phyloP scores from a whole-genome alignment of 257 asterid species.

The Hygrophila difformis region DNA sequence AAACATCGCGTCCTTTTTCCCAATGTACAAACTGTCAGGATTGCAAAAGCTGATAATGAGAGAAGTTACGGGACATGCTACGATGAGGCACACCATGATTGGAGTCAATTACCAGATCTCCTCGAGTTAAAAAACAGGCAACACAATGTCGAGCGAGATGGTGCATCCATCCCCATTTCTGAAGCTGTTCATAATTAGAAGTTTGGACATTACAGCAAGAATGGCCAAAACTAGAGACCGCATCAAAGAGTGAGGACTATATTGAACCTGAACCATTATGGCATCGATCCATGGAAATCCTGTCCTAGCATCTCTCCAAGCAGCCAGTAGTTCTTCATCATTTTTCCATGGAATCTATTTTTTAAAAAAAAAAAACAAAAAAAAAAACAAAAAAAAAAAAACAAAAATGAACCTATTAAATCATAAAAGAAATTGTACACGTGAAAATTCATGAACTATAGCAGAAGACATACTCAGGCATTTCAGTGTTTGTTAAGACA shows the following conservation, averaged over 20 bases:
- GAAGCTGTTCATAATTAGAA: constrained; percentile 38
- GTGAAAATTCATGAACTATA: constrained; percentile 3
- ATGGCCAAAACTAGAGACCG: constrained; percentile 2
- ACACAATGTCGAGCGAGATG: constrained; percentile 97
- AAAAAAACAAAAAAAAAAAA: no score
- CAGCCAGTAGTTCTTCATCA: constrained; percentile 57
- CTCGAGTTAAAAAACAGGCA: constrained; percentile 94
- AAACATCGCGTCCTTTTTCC: constrained; percentile 96
- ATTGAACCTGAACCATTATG: constrained; percentile 84
- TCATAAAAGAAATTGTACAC: neutral
- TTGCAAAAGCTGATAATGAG: constrained; percentile 12
- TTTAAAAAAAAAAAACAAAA: no score
- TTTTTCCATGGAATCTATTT: constrained; percentile 92
- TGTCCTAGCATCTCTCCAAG: constrained; percentile 94
- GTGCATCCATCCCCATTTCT: constrained; percentile 98
- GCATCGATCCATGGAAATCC: constrained; percentile 99
- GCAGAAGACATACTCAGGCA: neutral
- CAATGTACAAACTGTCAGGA: constrained; percentile 69
- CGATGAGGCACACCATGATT: neutral
- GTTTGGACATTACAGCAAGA: constrained; percentile 7
- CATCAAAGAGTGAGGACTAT: neutral
- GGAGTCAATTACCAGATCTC: constrained; percentile 66
- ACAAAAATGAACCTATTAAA: neutral
- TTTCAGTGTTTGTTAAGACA: neutral
- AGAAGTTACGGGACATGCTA: constrained; percentile 3